These are phyloP conservation scores for Gracilaria gracilis DNA, from an alignment of 23 red algal species.

Conservation along the genomic window DNA sequence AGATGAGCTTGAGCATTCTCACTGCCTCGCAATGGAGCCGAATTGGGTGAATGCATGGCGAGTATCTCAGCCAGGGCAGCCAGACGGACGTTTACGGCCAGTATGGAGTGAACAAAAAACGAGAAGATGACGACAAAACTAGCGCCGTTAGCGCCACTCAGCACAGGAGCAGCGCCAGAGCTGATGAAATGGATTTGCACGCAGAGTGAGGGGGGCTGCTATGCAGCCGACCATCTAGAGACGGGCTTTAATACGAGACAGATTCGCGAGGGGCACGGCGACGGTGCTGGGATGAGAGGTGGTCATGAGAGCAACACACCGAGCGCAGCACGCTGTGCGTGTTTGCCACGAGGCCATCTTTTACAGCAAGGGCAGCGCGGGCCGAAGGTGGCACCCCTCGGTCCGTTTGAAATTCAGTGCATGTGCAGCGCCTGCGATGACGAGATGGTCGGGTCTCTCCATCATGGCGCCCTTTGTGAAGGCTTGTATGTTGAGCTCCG, in stretches of 20 bases:
- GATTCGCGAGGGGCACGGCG: not conserved
- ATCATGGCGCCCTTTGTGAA: not conserved
- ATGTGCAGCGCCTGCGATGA: not conserved
- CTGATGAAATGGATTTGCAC: not conserved
- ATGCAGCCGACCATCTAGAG: not conserved
- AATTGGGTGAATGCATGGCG: not conserved
- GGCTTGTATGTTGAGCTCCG: not conserved
- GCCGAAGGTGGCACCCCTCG: conserved; percentile 1
- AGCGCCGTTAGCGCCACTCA: not conserved
- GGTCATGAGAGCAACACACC: conserved; percentile 1
- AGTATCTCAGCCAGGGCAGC: not conserved
- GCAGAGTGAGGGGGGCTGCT: not conserved
- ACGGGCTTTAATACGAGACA: not conserved
- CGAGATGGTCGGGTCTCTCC: not conserved
- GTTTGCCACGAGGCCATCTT: conserved; percentile 29
- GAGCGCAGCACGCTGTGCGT: conserved; percentile 11
- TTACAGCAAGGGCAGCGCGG: conserved; percentile 47
- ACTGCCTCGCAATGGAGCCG: not conserved
- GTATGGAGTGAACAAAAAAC: not conserved
- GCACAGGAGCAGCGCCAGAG: not conserved
- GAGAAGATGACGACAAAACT: not conserved
- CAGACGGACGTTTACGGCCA: not conserved
- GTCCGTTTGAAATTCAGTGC: not conserved
- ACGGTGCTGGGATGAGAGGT: conserved; percentile 1
- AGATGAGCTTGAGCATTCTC: conserved; percentile 34